Base-by-base conservation (phyloP, 2,329 filamentous ascomycete species). In the Ophiostoma sp. region DNA sequence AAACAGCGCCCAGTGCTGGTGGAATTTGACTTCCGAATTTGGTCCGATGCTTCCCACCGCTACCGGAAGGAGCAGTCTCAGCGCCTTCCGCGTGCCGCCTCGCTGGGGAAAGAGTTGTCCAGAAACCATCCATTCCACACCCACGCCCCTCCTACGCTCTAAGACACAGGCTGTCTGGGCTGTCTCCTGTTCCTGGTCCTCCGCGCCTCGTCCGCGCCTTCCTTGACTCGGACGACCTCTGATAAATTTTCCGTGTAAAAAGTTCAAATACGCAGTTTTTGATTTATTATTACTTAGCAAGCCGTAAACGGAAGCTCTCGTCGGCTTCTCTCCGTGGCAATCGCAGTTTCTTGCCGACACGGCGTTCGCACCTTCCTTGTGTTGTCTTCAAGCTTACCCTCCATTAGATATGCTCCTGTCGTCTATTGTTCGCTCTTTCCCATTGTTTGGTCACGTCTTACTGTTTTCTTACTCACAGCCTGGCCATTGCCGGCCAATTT, bases 121-220 rank as follows among this genome's bases (percentile, higher is more conserved):
- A 59, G 28, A n/a, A 33, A 63, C 66, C 66, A 70, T 57, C 72
- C 66, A 64, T 63, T 39, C 55, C n/a, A n/a, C 55, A 25, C 57
- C 50, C 71, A 63, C 64, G 52, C 71, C 31, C 69, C 55, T n/a
- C n/a, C 19, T 33, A 9, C 15, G 33, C 15, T 48, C 15, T 19
- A 12, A 12, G 3, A 45, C 11, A 31, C 57, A 55, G 8, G 42
- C 42, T 17, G 15, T 17, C 12, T 19, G 11, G 3, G 3, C 31
- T 61, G 57, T 57, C 19, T 36, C 57, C 28, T 42, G 12, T 25
- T 45, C 61, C 61, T 11, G 7, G 25, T 69, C 66, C 31, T 55
- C 48, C 33, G 59, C 50, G 68, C 50, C 68, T 70, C n/a, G 48
- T 55, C 68, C 50, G 50, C 22, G 36, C 36, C 25, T 33, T 70